Conservation (phyloP, 179 eudicot species). For the Beta corolliflora region DNA sequence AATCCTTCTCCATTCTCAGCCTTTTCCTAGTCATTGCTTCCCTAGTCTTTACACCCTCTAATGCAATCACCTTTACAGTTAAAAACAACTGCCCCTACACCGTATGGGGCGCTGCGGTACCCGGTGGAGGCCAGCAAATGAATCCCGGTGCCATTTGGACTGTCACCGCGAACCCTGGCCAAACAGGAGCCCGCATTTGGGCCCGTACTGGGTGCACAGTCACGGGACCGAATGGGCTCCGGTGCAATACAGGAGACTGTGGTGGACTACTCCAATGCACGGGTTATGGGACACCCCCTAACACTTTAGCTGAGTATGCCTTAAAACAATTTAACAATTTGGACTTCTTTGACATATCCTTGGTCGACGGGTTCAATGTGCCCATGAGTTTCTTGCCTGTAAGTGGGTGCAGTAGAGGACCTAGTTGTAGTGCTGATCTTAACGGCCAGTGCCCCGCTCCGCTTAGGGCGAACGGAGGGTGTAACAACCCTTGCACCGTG, state of each 20-base stretch:
- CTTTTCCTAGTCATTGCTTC: background rate
- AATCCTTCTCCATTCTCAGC: slow-evolving; percentile 9
- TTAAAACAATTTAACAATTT: slow-evolving; percentile 27
- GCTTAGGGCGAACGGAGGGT: slow-evolving; percentile 30
- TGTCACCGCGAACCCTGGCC: slow-evolving; percentile 35
- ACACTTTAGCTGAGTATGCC: slow-evolving; percentile 43
- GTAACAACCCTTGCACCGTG: slow-evolving; percentile 45
- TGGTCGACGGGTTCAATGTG: slow-evolving; percentile 51
- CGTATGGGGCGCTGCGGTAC: slow-evolving; percentile 46
- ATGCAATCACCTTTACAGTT: slow-evolving; percentile 45
- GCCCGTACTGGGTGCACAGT: slow-evolving; percentile 42
- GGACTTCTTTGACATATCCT: slow-evolving; percentile 47
- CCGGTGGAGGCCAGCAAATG: slow-evolving; percentile 39
- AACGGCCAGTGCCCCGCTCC: slow-evolving; percentile 40
- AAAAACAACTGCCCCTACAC: slow-evolving; percentile 47
- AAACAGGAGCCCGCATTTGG: slow-evolving; percentile 39
- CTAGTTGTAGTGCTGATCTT: slow-evolving; percentile 27
- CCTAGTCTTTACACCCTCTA: slow-evolving; percentile 26
- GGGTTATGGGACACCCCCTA: slow-evolving; percentile 40
- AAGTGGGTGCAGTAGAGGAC: slow-evolving; percentile 2
- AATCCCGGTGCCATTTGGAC: slow-evolving; percentile 38
- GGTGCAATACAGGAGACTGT: slow-evolving; percentile 44
- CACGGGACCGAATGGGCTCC: slow-evolving; percentile 28
- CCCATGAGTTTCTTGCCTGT: slow-evolving; percentile 41
- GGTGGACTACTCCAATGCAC: slow-evolving; percentile 41